Percentiles rank a stretch among this genome's conserved stretches.
These are phyloP conservation scores for Phytopythium delawarense DNA, from an alignment of 352 stramenopile species.

Conservation along the genomic window DNA sequence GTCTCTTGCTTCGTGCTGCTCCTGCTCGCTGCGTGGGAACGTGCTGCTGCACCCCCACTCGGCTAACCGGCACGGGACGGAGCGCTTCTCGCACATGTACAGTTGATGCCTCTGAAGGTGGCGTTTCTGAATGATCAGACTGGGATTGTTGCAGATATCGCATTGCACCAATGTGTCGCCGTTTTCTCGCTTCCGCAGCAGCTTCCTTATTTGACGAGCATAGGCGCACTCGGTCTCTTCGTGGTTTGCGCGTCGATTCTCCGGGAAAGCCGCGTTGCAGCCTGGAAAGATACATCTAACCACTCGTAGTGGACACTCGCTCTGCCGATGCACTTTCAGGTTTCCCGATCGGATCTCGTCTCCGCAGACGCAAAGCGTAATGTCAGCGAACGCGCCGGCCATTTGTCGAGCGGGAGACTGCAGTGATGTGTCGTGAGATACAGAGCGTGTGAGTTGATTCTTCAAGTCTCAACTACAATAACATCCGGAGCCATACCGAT, in stretches of 20 bases:
- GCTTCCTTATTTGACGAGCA: slow-evolving; percentile 24
- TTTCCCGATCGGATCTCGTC: slow-evolving; percentile 36
- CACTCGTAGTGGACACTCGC: slow-evolving; percentile 33
- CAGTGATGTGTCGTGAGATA: background rate
- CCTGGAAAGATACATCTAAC: slow-evolving; percentile 41
- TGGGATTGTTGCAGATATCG: slow-evolving; percentile 30
- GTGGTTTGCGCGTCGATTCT: slow-evolving; percentile 23
- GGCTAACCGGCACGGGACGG: slow-evolving; percentile 41
- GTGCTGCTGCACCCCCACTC: slow-evolving; percentile 41
- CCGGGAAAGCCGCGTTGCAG: slow-evolving; percentile 34
- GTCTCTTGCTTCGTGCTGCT: slow-evolving; percentile 30
- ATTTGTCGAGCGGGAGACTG: background rate
- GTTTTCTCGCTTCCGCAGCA: slow-evolving; percentile 35
- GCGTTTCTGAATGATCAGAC: slow-evolving; percentile 26
- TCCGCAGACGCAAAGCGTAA: slow-evolving; percentile 45
- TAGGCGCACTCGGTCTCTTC: slow-evolving; percentile 35
- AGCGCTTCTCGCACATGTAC: slow-evolving; percentile 42
- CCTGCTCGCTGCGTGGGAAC: slow-evolving; percentile 32
- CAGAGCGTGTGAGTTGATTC: background rate
- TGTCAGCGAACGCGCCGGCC: slow-evolving; percentile 14
- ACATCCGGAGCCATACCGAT: background rate
- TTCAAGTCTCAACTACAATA: background rate
- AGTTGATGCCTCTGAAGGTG: slow-evolving; percentile 37
- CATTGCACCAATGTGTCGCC: slow-evolving; percentile 36
- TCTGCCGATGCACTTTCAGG: slow-evolving; percentile 31